Conservation (phyloP, 1,139 yeast genomes). For the Arxiozyma telluris region DNA sequence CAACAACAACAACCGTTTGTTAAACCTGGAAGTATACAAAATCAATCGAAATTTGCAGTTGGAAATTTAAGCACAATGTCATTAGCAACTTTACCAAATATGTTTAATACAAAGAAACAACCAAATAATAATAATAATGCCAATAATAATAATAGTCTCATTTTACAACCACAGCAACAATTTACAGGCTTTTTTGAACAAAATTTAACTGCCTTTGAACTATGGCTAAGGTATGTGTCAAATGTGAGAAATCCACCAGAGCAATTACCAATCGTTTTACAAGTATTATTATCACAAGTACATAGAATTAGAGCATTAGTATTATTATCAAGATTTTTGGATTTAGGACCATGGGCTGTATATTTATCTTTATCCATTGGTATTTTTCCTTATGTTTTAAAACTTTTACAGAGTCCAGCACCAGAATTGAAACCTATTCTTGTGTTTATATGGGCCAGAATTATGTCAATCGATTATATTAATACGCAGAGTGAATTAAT, state of each 20-base stretch:
- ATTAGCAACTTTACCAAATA: constrained; percentile 24
- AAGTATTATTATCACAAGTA: constrained; percentile 85
- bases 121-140: neutral
- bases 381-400: constrained; percentile 88
- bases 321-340: constrained; percentile 73
- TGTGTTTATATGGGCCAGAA: constrained; percentile 95
- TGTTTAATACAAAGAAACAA: constrained; percentile 9
- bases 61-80: constrained; percentile 31
- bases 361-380: constrained; percentile 88
- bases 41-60: constrained; percentile 25
- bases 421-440: constrained; percentile 90
- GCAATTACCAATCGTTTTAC: constrained; percentile 87
- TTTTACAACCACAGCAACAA: constrained; percentile 43
- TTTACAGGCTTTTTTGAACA: constrained; percentile 93
- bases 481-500: constrained; percentile 88
- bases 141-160: constrained; percentile 1
- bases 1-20: constrained; percentile 13
- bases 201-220: constrained; percentile 89
- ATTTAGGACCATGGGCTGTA: constrained; percentile 97
- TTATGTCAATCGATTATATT: constrained; percentile 88
- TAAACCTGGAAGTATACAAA: constrained; percentile 20
- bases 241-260: constrained; percentile 83
- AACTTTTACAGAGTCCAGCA: constrained; percentile 87
- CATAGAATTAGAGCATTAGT: constrained; percentile 87
- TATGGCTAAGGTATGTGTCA: constrained; percentile 90